A percentile compares a stretch with the other conserved stretches of the same genome.
These are phyloP conservation scores for Geotrichum armillariae DNA, from an alignment of 1,139 yeast genomes.

Conservation along the genomic window DNA sequence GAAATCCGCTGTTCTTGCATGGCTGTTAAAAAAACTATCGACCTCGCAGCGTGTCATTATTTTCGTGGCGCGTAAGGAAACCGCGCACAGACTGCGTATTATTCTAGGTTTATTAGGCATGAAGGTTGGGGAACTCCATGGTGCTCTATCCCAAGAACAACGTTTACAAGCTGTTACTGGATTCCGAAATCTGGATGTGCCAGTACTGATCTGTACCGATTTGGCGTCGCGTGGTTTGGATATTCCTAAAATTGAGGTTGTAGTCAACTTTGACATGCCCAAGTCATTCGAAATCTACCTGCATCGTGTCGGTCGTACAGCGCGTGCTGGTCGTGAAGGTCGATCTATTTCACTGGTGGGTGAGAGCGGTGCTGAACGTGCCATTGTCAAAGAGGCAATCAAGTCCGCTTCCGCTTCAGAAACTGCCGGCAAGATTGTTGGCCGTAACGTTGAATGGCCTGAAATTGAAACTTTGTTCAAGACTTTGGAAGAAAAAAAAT, in stretches of 20 bases:
- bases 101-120: slow-evolving; percentile 81
- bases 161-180: slow-evolving; percentile 81
- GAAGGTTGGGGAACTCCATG: slow-evolving; percentile 90
- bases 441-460: slow-evolving; percentile 84
- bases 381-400: slow-evolving; percentile 85
- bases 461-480: slow-evolving; percentile 69
- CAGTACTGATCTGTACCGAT: slow-evolving; percentile 92
- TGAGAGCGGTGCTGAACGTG: slow-evolving; percentile 79
- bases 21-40: slow-evolving; percentile 59
- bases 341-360: slow-evolving; percentile 91
- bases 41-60: slow-evolving; percentile 62
- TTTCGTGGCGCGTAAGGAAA: slow-evolving; percentile 86
- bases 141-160: slow-evolving; percentile 92
- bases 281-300: slow-evolving; percentile 84
- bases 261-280: slow-evolving; percentile 94
- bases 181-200: slow-evolving; percentile 78
- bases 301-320: slow-evolving; percentile 99
- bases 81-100: slow-evolving; percentile 83
- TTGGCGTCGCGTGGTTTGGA: slow-evolving; percentile 98
- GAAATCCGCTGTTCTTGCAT: slow-evolving; percentile 79
- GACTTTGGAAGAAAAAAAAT: slow-evolving; percentile 58
- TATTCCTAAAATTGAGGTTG: slow-evolving; percentile 95
- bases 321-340: slow-evolving; percentile 98
- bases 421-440: slow-evolving; percentile 54
- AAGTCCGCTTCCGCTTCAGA: slow-evolving; percentile 53